Base-by-base conservation (phyloP, 495 filamentous ascomycete species). In the Aspergillus haitiensis region DNA sequence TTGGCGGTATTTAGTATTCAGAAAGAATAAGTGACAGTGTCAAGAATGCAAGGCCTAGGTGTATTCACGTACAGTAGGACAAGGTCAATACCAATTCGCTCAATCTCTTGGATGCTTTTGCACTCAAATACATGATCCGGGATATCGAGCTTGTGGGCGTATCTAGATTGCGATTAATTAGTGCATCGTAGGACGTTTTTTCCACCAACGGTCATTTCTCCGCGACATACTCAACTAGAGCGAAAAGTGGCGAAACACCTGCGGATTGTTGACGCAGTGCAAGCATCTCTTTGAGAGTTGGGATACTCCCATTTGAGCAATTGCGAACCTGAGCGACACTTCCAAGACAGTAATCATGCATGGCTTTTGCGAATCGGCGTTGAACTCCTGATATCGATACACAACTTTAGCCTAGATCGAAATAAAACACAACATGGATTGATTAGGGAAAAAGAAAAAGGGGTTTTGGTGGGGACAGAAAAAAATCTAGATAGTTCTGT, bases 121-220 rank as follows among this genome's bases (percentile, higher is more conserved):
- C 65, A 42, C 9, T 68, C 61, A 40, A 73, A 73, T 3, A 74
- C 65, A 13, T 60, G 34, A 35, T 74, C 69, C 16, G 72, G 72
- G 15, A 74, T 36, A 12, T 61, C 18, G 3, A 74, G 61, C 11
- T 52, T 58, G 45, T 72, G 64, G 4, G 65, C 69, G 48, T 74
- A 74, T 51, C 68, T 70, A 44, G 21, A 7, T 7, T 12, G 9
- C 18, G 33, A 44, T 47, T 21, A 50, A n/a, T 35, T 21, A 21
- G 16, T 21, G 16, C n/a, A 16, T 16, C n/a, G 6, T 47, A 3
- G 21, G 21, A 27, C 21, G 21, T 27, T 27, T 27, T 27, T 27
- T 27, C 21, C 3, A 27, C 21, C 21, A 3, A 27, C 1, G 3
- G 21, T 27, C 3, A 27, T 27, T 27, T 27, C 21, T 27, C 21